These are phyloP conservation scores for Thermochaetoides dissita DNA, from an alignment of 2,329 filamentous ascomycete species.

Conservation along the genomic window DNA sequence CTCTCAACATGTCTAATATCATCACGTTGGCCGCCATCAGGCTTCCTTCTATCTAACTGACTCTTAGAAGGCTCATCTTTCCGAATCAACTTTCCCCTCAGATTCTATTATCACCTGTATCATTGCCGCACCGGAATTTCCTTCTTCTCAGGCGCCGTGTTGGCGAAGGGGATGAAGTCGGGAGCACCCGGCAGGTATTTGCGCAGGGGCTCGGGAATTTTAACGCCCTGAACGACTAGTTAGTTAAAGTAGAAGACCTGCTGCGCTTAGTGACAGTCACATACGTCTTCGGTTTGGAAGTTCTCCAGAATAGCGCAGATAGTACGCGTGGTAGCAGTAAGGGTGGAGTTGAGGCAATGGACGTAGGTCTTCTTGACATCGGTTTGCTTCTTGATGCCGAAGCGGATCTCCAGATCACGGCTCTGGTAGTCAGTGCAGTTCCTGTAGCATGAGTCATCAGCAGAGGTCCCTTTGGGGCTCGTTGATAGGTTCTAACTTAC, in stretches of 20 bases:
- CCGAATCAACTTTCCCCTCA: no score
- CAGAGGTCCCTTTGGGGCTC: background rate
- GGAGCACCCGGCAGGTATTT: constrained; percentile 57
- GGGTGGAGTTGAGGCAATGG: constrained; percentile 66
- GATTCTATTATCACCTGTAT: no score
- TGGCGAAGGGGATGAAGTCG: constrained; percentile 71
- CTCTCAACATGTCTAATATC: no score
- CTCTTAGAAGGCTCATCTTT: no score
- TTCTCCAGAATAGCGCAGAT: constrained; percentile 94
- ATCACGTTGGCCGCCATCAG: no score
- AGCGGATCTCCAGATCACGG: constrained; percentile 82
- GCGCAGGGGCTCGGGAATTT: constrained; percentile 67
- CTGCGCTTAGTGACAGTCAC: constrained; percentile 17
- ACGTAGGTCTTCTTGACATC: constrained; percentile 86
- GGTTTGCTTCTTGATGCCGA: constrained; percentile 72
- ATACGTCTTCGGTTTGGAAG: constrained; percentile 77
- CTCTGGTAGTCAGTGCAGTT: constrained; percentile 99
- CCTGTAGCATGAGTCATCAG: background rate
- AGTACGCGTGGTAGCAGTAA: constrained; percentile 82
- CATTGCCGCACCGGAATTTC: constrained; percentile 12
- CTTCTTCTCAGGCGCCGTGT: constrained; percentile 9
- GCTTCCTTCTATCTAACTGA: no score
- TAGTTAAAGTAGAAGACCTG: constrained; percentile 1
- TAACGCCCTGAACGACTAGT: constrained; percentile 43
- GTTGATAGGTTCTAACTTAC: background rate